These are phyloP conservation scores for Crataegus laevigata DNA, from an alignment of 306 rosid genomes.

Conservation along the genomic window DNA sequence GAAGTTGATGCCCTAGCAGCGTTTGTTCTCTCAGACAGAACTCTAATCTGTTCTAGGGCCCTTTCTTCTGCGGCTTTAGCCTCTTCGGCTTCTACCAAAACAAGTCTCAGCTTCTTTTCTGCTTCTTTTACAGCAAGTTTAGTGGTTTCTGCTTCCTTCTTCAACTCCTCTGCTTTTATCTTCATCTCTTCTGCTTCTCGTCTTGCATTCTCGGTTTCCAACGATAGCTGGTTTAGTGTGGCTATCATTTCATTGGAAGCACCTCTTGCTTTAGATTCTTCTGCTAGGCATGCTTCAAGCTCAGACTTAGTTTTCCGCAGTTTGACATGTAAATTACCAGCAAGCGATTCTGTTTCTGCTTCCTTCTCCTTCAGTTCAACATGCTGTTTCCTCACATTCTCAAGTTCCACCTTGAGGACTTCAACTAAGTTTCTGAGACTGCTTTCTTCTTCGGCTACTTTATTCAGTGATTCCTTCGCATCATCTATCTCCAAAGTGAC, in stretches of 20 bases:
- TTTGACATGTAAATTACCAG: constrained; percentile 71
- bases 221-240: constrained; percentile 58
- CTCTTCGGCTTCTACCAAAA: constrained; percentile 76
- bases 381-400: constrained; percentile 82
- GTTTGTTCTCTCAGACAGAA: constrained; percentile 58
- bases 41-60: constrained; percentile 72
- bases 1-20: constrained; percentile 91
- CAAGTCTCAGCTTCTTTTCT: constrained; percentile 58
- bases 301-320: constrained; percentile 70
- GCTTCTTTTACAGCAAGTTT: constrained; percentile 57
- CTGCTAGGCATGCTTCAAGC: constrained; percentile 63
- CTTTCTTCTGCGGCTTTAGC: constrained; percentile 72
- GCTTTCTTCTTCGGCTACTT: constrained; percentile 86
- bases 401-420: constrained; percentile 75
- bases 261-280: constrained; percentile 69
- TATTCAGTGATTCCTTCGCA: constrained; percentile 80
- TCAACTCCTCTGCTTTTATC: constrained; percentile 56
- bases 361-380: constrained; percentile 74
- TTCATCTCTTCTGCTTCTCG: constrained; percentile 76
- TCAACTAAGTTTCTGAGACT: constrained; percentile 63
- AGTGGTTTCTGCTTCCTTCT: constrained; percentile 66
- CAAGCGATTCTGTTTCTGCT: constrained; percentile 79
- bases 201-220: constrained; percentile 60
- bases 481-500: constrained; percentile 78
- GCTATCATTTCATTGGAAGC: constrained; percentile 75